These are phyloP conservation scores for Ogataea angusta DNA, from an alignment of 805 yeast genomes.

Conservation along the genomic window DNA sequence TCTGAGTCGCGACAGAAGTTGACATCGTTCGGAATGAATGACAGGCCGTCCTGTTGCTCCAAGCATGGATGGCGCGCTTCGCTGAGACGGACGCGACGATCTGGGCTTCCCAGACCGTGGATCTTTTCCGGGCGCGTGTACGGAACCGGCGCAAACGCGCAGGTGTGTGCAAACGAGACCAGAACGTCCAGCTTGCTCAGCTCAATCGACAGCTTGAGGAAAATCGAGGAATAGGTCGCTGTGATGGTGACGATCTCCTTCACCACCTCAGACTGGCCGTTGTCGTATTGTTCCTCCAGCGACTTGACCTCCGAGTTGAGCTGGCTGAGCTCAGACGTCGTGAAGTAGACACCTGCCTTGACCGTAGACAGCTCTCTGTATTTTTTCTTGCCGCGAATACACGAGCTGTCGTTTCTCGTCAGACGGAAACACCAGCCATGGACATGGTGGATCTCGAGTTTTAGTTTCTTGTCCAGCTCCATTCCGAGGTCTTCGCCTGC, in stretches of 20 bases:
- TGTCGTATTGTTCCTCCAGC: conserved; percentile 63
- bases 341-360: conserved; percentile 93
- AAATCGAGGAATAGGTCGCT: conserved; percentile 74
- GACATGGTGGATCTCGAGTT: conserved; percentile 79
- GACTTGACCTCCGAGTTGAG: conserved; percentile 57
- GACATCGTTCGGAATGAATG: conserved; percentile 93
- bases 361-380: conserved; percentile 85
- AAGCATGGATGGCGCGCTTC: conserved; percentile 94
- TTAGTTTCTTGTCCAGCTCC: conserved; percentile 84
- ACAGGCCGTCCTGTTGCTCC: conserved; percentile 86
- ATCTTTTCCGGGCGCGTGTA: conserved; percentile 67
- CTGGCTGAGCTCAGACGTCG: conserved; percentile 62
- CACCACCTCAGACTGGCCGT: conserved; percentile 74
- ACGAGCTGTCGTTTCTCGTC: conserved; percentile 84
- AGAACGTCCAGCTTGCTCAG: conserved; percentile 82
- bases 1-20: conserved; percentile 49
- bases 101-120: conserved; percentile 45
- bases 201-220: conserved; percentile 61
- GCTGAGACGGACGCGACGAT: conserved; percentile 50
- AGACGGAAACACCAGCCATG: conserved; percentile 96
- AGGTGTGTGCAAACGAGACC: conserved; percentile 77
- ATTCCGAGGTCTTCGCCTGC: conserved; percentile 73
- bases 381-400: conserved; percentile 59
- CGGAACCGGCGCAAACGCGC: conserved; percentile 78
- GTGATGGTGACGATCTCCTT: conserved; percentile 80